Evolutionary conservation across 306 rosid species (phyloP).

Genomic region (Fagus sylvatica): DNA sequence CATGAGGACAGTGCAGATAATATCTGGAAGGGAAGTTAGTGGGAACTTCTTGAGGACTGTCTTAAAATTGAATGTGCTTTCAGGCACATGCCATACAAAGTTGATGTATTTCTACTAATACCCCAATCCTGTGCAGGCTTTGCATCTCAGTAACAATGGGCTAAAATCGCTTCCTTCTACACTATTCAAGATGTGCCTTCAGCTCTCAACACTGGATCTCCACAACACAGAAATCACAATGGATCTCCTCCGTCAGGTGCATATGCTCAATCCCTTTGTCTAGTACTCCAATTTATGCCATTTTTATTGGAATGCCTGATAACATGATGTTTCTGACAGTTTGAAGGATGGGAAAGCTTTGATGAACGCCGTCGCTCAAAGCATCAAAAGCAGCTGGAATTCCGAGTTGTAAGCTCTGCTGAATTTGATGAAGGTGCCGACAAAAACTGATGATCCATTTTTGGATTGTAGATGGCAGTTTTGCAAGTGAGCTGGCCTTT

Average conservation of each 20-base stretch:
- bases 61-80: background rate
- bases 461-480: background rate
- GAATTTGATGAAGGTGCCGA: constrained; percentile 97
- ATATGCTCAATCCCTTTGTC: constrained; percentile 21
- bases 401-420: constrained; percentile 63
- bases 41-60: background rate
- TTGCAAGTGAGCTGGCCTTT: background rate
- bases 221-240: constrained; percentile 86
- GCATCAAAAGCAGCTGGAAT: constrained; percentile 88
- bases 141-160: constrained; percentile 72
- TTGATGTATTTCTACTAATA: background rate
- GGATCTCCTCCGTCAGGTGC: constrained; percentile 80
- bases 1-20: background rate
- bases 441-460: constrained; percentile 43
- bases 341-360: constrained; percentile 88
- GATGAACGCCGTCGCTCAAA: constrained; percentile 73
- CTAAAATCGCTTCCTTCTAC: constrained; percentile 79
- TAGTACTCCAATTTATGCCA: background rate
- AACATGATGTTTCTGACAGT: constrained; percentile 37
- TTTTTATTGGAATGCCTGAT: constrained; percentile 10
- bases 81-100: constrained; percentile 1
- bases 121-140: constrained; percentile 47
- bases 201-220: constrained; percentile 74
- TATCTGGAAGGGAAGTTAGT: background rate
- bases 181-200: constrained; percentile 70